phyloP scores from a whole-genome alignment of 2,329 filamentous ascomycete genomes.

The Epichloe uncinata region DNA sequence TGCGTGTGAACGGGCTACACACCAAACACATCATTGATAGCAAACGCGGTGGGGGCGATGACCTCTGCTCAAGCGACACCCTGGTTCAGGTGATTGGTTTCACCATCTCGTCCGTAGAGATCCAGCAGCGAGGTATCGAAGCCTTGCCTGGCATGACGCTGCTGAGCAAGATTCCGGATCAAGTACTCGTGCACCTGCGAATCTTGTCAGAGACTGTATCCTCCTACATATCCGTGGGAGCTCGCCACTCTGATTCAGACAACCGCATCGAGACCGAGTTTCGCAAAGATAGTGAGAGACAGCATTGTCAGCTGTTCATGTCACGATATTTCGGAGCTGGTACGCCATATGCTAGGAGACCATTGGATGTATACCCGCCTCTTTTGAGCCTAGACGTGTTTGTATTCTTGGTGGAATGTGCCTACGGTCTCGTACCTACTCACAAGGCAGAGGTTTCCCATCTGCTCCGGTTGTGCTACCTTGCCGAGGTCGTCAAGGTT shows the following conservation, averaged over 20 bases:
- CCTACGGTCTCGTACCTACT: conserved; percentile 54
- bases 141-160: conserved; percentile 61
- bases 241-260: conserved; percentile 45
- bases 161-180: conserved; percentile 71
- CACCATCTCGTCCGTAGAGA: conserved; percentile 80
- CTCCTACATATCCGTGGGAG: conserved; percentile 70
- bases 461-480: conserved; percentile 72
- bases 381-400: conserved; percentile 61
- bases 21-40: conserved; percentile 22
- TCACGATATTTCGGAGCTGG: conserved; percentile 34
- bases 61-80: conserved; percentile 42
- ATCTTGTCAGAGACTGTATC: conserved; percentile 79
- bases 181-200: conserved; percentile 73
- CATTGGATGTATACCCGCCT: conserved; percentile 36
- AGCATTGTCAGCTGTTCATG: conserved; percentile 65
- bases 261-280: conserved; percentile 56
- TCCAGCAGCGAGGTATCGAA: conserved; percentile 76
- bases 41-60: conserved; percentile 22
- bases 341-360: conserved; percentile 11
- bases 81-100: conserved; percentile 59
- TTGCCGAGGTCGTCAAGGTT: conserved; percentile 82
- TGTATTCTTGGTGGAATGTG: conserved; percentile 67
- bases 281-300: conserved; percentile 51
- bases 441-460: conserved; percentile 64
- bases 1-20: conserved; percentile 40